Evolutionary conservation across 495 filamentous ascomycete genomes (phyloP).

Genomic region (Penicillium crystallinum): DNA sequence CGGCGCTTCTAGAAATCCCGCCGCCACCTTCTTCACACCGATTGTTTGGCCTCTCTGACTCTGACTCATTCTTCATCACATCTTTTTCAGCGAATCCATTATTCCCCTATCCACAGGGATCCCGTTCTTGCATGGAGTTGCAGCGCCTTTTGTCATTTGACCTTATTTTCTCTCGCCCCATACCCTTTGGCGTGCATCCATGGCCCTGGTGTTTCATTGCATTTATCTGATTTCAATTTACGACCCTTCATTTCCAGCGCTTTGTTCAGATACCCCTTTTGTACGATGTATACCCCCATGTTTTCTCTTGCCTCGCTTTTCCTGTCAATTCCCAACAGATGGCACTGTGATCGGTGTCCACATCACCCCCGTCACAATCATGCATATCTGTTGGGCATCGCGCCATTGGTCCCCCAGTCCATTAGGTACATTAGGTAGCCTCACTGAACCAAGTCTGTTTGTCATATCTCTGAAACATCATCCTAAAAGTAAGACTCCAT

Average conservation of each 20-base stretch:
- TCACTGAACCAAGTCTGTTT: constrained; percentile 1
- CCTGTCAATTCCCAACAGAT: neutral
- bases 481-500: neutral
- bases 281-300: constrained; percentile 14
- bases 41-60: constrained; percentile 18
- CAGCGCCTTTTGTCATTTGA: constrained; percentile 11
- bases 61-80: neutral
- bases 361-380: neutral
- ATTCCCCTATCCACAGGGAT: neutral
- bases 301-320: neutral
- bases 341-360: neutral
- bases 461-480: neutral
- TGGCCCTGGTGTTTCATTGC: constrained; percentile 20
- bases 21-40: neutral
- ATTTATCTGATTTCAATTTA: constrained; percentile 3
- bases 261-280: constrained; percentile 21
- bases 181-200: constrained; percentile 18
- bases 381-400: constrained; percentile 1
- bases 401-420: neutral
- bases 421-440: constrained; percentile 1
- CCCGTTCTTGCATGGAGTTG: constrained; percentile 9
- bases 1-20: constrained; percentile 23
- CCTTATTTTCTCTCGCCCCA: constrained; percentile 2
- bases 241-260: constrained; percentile 1
- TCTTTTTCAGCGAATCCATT: constrained; percentile 1